phyloP scores from a whole-genome alignment of 139 green algal species.

The Chlamydomonas sp. region DNA sequence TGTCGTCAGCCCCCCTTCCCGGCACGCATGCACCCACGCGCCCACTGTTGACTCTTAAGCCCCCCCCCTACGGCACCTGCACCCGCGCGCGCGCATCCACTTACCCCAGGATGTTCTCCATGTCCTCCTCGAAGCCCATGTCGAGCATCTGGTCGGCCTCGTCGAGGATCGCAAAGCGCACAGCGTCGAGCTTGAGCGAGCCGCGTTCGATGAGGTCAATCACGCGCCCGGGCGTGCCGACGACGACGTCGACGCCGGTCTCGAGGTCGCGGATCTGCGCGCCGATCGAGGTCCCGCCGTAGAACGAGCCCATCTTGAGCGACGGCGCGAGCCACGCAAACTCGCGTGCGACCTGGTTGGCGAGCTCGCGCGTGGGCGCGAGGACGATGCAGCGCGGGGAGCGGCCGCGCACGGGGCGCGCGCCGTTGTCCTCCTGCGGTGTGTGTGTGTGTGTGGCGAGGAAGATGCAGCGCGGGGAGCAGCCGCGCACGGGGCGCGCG shows the following conservation, averaged over 20 bases:
- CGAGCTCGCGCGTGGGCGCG: conserved; percentile 95
- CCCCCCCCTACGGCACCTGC: not conserved
- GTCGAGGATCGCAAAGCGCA: conserved; percentile 87
- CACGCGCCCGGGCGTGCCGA: conserved; percentile 92
- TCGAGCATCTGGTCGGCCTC: conserved; percentile 98
- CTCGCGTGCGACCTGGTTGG: conserved; percentile 95
- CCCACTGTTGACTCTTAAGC: no score
- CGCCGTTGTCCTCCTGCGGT: conserved; percentile 14
- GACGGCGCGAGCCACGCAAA: conserved; percentile 62
- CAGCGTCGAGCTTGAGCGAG: conserved; percentile 57
- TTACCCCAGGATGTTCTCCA: conserved; percentile 84
- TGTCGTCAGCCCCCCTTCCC: not conserved
- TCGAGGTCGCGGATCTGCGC: conserved; percentile 53
- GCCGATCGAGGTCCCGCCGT: conserved; percentile 77
- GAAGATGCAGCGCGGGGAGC: not conserved
- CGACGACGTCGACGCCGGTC: conserved; percentile 83
- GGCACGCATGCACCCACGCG: not conserved
- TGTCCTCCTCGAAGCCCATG: conserved; percentile 97
- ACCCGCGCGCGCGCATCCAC: conserved; percentile 26
- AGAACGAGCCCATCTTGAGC: conserved; percentile 71
- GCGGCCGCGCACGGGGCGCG: conserved; percentile 25
- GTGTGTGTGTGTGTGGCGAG: not conserved
- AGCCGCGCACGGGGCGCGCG: not conserved
- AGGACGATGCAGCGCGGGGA: conserved; percentile 79
- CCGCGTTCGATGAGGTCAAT: conserved; percentile 91